phyloP scores from a whole-genome alignment of 2,329 filamentous ascomycete genomes.

The Venturia nashicola region DNA sequence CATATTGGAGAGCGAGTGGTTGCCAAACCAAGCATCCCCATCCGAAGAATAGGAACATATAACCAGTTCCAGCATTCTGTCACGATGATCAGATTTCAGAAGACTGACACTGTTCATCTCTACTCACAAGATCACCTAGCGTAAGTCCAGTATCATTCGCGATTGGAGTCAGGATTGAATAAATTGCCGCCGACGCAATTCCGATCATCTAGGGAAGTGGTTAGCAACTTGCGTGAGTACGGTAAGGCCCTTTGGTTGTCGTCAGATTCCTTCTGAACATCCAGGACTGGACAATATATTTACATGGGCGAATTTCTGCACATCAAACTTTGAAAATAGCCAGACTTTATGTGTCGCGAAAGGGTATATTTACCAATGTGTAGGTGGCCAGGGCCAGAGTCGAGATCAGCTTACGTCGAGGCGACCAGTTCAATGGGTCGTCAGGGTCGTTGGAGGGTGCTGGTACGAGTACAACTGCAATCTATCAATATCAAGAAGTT shows the following conservation, averaged over 20 bases:
- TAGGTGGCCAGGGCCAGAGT: slow-evolving; percentile 11
- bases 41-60: slow-evolving; percentile 40
- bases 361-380: background rate
- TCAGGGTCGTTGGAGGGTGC: slow-evolving; percentile 24
- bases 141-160: slow-evolving; percentile 32
- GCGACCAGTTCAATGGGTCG: slow-evolving; percentile 28
- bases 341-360: no score
- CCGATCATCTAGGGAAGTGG: background rate
- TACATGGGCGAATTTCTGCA: background rate
- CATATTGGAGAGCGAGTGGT: slow-evolving; percentile 39
- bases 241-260: background rate
- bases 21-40: slow-evolving; percentile 42
- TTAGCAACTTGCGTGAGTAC: background rate
- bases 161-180: background rate
- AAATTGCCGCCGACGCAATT: slow-evolving; percentile 2
- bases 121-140: slow-evolving; percentile 23
- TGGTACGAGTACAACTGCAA: slow-evolving; percentile 24
- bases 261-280: background rate
- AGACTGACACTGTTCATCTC: background rate
- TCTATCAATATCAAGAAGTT: slow-evolving; percentile 32
- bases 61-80: slow-evolving; percentile 35
- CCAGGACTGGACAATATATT: background rate
- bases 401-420: slow-evolving; percentile 21
- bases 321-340: background rate
- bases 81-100: background rate